A percentile compares a stretch with the other conserved stretches of the same genome.
Conservation (phyloP, 164 flowering plant genomes). For the Cinnamomum chago region DNA sequence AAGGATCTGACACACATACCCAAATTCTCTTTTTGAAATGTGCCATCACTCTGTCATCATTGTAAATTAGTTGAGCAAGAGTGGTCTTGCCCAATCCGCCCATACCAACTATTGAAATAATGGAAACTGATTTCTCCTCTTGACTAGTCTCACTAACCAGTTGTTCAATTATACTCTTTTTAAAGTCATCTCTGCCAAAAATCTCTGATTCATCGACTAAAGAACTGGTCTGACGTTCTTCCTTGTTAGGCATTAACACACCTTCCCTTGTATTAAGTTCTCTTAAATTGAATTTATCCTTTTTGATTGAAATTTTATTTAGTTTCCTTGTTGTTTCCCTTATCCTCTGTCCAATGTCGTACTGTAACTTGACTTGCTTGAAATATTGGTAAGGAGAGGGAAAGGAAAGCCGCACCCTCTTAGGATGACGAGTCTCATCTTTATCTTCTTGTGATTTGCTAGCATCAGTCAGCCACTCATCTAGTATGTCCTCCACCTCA, state of each 20-base stretch:
- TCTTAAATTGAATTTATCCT: neutral
- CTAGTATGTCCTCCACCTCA: slow-evolving; percentile 5
- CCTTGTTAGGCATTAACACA: neutral
- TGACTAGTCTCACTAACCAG: too few species aligned
- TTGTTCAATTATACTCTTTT: neutral
- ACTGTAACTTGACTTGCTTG: neutral
- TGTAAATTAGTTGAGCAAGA: too few species aligned
- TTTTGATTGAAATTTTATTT: neutral
- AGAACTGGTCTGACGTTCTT: neutral
- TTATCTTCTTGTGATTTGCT: neutral
- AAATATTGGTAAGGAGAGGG: neutral
- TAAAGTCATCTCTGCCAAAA: neutral
- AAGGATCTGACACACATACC: neutral
- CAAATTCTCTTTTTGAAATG: neutral
- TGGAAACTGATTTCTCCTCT: too few species aligned
- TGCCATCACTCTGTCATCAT: too few species aligned
- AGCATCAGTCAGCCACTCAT: neutral
- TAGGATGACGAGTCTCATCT: too few species aligned
- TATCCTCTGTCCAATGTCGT: neutral
- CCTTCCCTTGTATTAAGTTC: neutral
- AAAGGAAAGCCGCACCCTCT: neutral
- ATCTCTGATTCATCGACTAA: neutral
- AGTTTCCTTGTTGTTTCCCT: neutral
- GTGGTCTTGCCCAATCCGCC: too few species aligned
- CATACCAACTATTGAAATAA: too few species aligned